phyloP scores from a whole-genome alignment of 768 basidiomycete genomes.

The Coprinellus micaceus region DNA sequence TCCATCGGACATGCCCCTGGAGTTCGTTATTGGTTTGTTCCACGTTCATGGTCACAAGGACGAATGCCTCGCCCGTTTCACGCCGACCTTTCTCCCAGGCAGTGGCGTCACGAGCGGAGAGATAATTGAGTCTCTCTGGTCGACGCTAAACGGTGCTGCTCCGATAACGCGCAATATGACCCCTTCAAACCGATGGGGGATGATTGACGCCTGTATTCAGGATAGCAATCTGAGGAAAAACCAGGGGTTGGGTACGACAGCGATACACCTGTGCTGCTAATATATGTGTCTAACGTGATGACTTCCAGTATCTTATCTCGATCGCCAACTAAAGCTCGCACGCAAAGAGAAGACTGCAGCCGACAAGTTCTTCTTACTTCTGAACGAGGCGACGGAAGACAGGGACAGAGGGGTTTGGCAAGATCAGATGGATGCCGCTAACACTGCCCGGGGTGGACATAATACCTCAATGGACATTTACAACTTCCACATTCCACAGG shows the following conservation, averaged over 20 bases:
- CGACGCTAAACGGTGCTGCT: slow-evolving; percentile 11
- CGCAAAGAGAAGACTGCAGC: background rate
- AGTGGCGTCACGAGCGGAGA: slow-evolving; percentile 10
- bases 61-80: no score
- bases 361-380: background rate
- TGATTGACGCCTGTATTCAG: slow-evolving; percentile 18
- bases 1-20: background rate
- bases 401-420: background rate
- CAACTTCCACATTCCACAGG: no score
- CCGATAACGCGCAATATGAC: slow-evolving; percentile 6
- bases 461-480: no score
- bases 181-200: slow-evolving; percentile 10
- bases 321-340: no score
- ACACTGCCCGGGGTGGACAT: no score
- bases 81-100: no score
- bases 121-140: slow-evolving; percentile 19
- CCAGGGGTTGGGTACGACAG: background rate
- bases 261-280: background rate
- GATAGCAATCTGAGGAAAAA: no score
- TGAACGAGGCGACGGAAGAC: background rate
- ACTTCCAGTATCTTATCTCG: background rate
- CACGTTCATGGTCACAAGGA: slow-evolving; percentile 17
- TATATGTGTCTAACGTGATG: background rate
- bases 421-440: background rate
- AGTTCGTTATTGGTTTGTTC: slow-evolving; percentile 2